These are phyloP conservation scores for Chernovozyma aurita DNA, from an alignment of 1,139 yeast genomes.

Conservation along the genomic window DNA sequence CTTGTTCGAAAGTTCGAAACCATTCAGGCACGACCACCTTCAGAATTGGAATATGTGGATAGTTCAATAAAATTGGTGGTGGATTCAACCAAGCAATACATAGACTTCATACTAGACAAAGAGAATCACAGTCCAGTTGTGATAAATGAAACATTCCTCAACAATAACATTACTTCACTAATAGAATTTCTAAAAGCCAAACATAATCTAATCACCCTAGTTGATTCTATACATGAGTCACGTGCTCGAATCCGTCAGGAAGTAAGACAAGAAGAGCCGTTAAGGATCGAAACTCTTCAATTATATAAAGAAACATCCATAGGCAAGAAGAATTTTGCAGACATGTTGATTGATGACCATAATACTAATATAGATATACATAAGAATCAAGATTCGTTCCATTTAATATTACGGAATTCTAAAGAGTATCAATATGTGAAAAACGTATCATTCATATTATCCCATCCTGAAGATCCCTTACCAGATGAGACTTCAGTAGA, in stretches of 20 bases:
- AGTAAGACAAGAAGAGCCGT: slow-evolving; percentile 6
- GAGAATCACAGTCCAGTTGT: slow-evolving; percentile 2
- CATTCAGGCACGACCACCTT: slow-evolving; percentile 4
- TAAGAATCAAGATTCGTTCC: slow-evolving; percentile 1
- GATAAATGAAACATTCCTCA: slow-evolving; percentile 5
- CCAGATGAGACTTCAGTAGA: slow-evolving; percentile 42
- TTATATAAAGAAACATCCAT: slow-evolving; percentile 4
- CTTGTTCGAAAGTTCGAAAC: slow-evolving; percentile 7
- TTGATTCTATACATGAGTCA: slow-evolving; percentile 5
- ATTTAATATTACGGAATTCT: slow-evolving; percentile 1
- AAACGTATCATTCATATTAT: slow-evolving; percentile 24
- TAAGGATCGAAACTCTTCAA: slow-evolving; percentile 6
- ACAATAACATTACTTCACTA: slow-evolving; percentile 4
- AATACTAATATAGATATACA: neutral
- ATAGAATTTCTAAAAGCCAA: slow-evolving; percentile 2
- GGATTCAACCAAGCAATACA: slow-evolving; percentile 6
- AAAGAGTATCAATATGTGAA: slow-evolving; percentile 21
- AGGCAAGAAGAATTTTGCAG: slow-evolving; percentile 9
- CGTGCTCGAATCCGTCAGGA: slow-evolving; percentile 7
- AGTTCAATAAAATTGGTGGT: slow-evolving; percentile 4
- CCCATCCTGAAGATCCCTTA: slow-evolving; percentile 39
- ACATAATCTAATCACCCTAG: slow-evolving; percentile 3
- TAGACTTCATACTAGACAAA: slow-evolving; percentile 6
- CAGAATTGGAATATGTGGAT: slow-evolving; percentile 2
- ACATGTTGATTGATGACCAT: slow-evolving; percentile 5